phyloP scores from a whole-genome alignment of 768 basidiomycete genomes.

The Xanthoconium purpureum region DNA sequence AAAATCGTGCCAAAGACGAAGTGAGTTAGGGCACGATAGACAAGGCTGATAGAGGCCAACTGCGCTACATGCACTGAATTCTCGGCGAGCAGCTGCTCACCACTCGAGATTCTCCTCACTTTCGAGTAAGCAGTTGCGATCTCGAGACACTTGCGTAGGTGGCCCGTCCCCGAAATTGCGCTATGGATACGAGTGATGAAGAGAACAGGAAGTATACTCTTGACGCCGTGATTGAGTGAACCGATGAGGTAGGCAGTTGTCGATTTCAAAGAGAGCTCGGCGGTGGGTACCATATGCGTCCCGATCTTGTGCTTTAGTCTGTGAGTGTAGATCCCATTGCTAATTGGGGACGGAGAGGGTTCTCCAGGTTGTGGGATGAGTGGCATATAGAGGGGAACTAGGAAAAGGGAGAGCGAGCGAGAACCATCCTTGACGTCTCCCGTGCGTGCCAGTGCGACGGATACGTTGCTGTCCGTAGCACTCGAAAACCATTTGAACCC shows the following conservation, averaged over 20 bases:
- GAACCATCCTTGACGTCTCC: conserved; percentile 55
- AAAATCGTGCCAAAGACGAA: conserved; percentile 56
- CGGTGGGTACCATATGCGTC: conserved; percentile 71
- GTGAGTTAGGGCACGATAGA: conserved; percentile 66
- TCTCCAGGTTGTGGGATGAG: conserved; percentile 42
- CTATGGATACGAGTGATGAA: conserved; percentile 77
- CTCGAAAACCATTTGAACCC: conserved; percentile 87
- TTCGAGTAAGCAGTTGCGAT: conserved; percentile 63
- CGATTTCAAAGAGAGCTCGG: conserved; percentile 62
- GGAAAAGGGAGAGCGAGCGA: conserved; percentile 68
- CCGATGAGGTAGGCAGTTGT: conserved; percentile 66
- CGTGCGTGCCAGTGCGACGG: conserved; percentile 72
- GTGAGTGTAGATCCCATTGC: conserved; percentile 68
- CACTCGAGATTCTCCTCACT: conserved; percentile 54
- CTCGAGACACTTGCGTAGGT: conserved; percentile 58
- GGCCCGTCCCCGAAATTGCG: conserved; percentile 51
- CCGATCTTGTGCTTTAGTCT: conserved; percentile 79
- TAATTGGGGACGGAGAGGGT: conserved; percentile 43
- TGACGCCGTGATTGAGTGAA: conserved; percentile 54
- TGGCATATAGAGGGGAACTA: conserved; percentile 59
- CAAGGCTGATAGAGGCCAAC: conserved; percentile 55
- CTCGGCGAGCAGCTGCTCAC: conserved; percentile 49
- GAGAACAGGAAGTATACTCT: conserved; percentile 64
- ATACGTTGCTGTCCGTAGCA: conserved; percentile 72
- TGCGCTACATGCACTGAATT: conserved; percentile 61